A percentile compares a stretch with the other conserved stretches of the same genome.
These are phyloP conservation scores for Alternaria viburni DNA, from an alignment of 2,329 filamentous ascomycete genomes.

Conservation along the genomic window DNA sequence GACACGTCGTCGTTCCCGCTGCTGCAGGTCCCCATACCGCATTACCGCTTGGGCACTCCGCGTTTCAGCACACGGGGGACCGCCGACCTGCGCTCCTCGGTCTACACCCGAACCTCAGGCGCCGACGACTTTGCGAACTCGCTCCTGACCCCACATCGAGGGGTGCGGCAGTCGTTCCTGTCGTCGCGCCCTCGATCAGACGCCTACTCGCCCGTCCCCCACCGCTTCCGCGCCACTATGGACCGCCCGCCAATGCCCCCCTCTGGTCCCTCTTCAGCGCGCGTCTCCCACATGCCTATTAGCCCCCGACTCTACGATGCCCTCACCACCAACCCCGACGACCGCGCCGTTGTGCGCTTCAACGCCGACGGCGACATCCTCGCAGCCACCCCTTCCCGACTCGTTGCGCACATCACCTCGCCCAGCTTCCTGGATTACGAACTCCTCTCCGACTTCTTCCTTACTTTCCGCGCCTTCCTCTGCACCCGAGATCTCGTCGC, in stretches of 20 bases:
- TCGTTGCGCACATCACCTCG: conserved; percentile 96
- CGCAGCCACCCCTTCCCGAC: conserved; percentile 86
- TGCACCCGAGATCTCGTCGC: conserved; percentile 76
- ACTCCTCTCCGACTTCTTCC: conserved; percentile 94
- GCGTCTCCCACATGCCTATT: conserved; percentile 46
- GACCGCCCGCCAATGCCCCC: conserved; percentile 42
- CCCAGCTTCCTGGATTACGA: conserved; percentile 97
- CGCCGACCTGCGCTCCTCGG: conserved; percentile 79
- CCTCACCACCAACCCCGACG: conserved; percentile 81
- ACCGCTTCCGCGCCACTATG: conserved; percentile 45
- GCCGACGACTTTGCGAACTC: conserved; percentile 74
- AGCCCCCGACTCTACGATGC: conserved; percentile 79
- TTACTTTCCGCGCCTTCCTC: conserved; percentile 90
- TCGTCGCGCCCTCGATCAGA: conserved; percentile 47
- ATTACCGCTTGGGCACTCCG: conserved; percentile 82
- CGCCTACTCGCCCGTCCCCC: conserved; percentile 43
- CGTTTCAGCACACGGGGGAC: conserved; percentile 79
- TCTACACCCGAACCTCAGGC: conserved; percentile 70
- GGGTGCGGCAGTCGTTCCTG: conserved; percentile 40
- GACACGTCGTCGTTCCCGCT: conserved; percentile 63
- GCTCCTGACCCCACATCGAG: conserved; percentile 53
- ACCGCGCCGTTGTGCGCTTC: conserved; percentile 82
- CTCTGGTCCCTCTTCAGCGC: conserved; percentile 43
- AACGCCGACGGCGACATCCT: conserved; percentile 76
- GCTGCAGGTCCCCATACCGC: conserved; percentile 79